phyloP scores from a whole-genome alignment of 106 monocot species.

The Allium cepa region DNA sequence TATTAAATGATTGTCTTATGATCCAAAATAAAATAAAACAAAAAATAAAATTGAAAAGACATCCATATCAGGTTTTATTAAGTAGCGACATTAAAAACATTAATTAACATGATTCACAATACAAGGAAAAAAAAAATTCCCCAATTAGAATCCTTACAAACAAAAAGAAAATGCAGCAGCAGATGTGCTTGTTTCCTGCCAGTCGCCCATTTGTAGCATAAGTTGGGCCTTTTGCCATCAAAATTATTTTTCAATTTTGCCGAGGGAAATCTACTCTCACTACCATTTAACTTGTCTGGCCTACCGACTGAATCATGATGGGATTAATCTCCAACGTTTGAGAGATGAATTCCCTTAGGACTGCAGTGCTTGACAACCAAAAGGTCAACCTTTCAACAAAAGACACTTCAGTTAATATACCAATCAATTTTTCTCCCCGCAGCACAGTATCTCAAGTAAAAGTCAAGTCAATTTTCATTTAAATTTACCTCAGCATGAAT shows the following conservation, averaged over 20 bases:
- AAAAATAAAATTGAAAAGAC: too few relatives aligned
- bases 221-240: conserved; percentile 20
- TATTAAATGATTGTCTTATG: too few relatives aligned
- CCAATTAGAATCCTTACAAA: too few relatives aligned
- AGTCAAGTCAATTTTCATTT: too few relatives aligned
- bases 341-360: conserved; percentile 71
- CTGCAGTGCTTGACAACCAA: conserved; percentile 84
- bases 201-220: conserved; percentile 48
- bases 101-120: too few relatives aligned
- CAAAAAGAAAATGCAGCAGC: conserved; percentile 23
- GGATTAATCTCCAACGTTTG: conserved; percentile 59
- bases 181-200: conserved; percentile 75
- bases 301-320: conserved; percentile 24
- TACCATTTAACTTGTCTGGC: conserved; percentile 40
- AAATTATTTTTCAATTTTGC: conserved; percentile 26
- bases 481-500: too few relatives aligned
- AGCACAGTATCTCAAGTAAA: background rate
- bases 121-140: too few relatives aligned
- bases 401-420: background rate
- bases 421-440: background rate
- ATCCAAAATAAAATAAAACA: too few relatives aligned
- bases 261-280: conserved; percentile 16
- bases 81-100: too few relatives aligned
- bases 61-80: too few relatives aligned
- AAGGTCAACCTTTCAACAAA: conserved; percentile 73